These are phyloP conservation scores for Chlamydomonas eustigma DNA, from an alignment of 139 green algal genomes.

Conservation along the genomic window DNA sequence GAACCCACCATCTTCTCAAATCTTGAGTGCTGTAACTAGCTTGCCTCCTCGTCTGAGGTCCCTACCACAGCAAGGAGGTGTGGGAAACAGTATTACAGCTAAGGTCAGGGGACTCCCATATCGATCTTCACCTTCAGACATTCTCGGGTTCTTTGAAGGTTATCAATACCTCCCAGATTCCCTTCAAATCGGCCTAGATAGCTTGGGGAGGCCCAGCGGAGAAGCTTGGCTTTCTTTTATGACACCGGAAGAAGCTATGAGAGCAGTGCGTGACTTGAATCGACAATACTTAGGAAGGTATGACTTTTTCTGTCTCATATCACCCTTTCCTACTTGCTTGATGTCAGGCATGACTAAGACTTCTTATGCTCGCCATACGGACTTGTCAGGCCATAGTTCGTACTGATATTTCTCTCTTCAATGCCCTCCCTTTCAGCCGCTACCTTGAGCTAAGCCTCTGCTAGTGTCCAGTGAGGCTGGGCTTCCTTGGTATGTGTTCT, in stretches of 20 bases:
- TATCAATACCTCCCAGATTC: constrained; percentile 54
- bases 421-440: constrained; percentile 19
- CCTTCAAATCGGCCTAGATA: constrained; percentile 59
- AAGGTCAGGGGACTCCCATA: constrained; percentile 61
- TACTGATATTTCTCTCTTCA: background rate
- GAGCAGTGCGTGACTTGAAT: constrained; percentile 52
- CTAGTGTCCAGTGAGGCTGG: too few relatives aligned
- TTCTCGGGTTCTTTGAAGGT: constrained; percentile 53
- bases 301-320: too few relatives aligned
- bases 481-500: too few relatives aligned
- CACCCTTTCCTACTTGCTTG: too few relatives aligned
- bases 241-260: constrained; percentile 38
- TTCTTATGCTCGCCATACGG: background rate
- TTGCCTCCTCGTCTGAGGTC: background rate
- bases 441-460: constrained; percentile 55
- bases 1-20: background rate
- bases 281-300: constrained; percentile 45
- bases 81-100: constrained; percentile 17
- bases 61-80: too few relatives aligned
- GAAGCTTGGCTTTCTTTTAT: constrained; percentile 59
- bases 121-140: constrained; percentile 32
- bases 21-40: background rate
- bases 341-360: background rate
- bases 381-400: background rate
- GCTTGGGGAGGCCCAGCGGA: constrained; percentile 44